phyloP scores from a whole-genome alignment of 331 rosid genomes.

The Spiraea crenata region DNA sequence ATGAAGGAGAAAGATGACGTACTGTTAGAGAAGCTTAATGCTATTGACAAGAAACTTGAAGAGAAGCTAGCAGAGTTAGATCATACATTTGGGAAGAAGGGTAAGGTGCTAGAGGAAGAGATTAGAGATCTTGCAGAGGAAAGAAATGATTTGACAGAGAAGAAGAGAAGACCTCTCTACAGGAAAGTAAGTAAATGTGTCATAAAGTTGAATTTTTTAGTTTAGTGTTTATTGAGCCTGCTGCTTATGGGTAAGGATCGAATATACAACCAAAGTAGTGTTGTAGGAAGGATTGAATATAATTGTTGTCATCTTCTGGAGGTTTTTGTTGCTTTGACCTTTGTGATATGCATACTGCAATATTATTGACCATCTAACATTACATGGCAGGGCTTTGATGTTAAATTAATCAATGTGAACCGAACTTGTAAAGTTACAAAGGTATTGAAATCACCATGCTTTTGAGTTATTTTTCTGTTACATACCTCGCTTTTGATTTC shows the following conservation, averaged over 20 bases:
- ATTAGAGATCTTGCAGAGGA: constrained; percentile 95
- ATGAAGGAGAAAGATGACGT: constrained; percentile 83
- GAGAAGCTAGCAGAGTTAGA: constrained; percentile 82
- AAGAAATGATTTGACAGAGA: constrained; percentile 83
- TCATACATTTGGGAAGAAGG: constrained; percentile 90
- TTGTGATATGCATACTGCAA: background rate
- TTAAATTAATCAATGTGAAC: constrained; percentile 77
- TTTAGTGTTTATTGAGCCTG: background rate
- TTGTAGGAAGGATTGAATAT: background rate
- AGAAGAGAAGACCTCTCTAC: constrained; percentile 79
- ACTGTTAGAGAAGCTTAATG: constrained; percentile 71
- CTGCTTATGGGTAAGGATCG: background rate
- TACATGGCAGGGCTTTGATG: constrained; percentile 83
- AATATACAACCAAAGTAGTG: background rate
- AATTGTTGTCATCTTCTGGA: background rate
- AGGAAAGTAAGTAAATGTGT: constrained; percentile 50
- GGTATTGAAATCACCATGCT: constrained; percentile 36
- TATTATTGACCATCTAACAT: constrained; percentile 20
- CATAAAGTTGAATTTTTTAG: background rate
- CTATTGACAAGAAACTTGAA: constrained; percentile 80
- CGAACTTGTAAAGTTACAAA: constrained; percentile 93
- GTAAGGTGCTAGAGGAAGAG: constrained; percentile 81
- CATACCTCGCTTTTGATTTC: constrained; percentile 2
- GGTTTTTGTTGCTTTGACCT: background rate
- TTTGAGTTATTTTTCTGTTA: background rate